Percentiles rank a stretch among this genome's conserved stretches.
Evolutionary conservation across 1,284 basidiomycete genomes (phyloP).

Genomic region (Rhodotorula sp.): DNA sequence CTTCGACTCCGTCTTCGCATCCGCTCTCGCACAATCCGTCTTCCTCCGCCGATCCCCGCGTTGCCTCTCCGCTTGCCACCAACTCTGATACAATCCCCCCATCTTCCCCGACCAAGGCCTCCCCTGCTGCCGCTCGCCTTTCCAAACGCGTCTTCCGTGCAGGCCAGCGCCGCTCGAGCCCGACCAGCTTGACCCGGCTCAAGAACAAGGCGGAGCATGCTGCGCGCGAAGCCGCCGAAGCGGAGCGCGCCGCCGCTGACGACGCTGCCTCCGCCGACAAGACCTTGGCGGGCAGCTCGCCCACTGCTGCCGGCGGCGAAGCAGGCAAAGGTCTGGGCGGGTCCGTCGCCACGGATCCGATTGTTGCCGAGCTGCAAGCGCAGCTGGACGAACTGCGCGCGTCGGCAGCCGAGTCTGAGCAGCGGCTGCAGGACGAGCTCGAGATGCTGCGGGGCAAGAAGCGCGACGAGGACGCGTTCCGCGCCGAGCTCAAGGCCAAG

Average conservation of each 20-base stretch:
- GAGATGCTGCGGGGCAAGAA: slow-evolving; percentile 73
- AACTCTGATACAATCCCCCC: slow-evolving; percentile 3
- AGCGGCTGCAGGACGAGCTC: slow-evolving; percentile 69
- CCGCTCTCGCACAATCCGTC: slow-evolving; percentile 9
- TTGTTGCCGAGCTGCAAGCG: slow-evolving; percentile 70
- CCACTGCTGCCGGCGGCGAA: neutral
- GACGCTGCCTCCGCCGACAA: neutral
- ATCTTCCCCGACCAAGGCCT: slow-evolving; percentile 10
- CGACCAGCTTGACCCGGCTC: slow-evolving; percentile 37
- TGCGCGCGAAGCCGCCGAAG: slow-evolving; percentile 25
- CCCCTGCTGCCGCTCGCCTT: slow-evolving; percentile 14
- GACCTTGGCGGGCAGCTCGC: neutral
- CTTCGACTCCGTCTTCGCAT: slow-evolving; percentile 20
- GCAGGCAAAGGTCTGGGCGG: neutral
- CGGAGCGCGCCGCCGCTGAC: slow-evolving; percentile 7
- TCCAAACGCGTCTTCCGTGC: slow-evolving; percentile 42
- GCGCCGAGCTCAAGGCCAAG: slow-evolving; percentile 74
- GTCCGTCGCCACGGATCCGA: slow-evolving; percentile 35
- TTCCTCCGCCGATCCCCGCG: neutral
- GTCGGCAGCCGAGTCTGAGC: slow-evolving; percentile 59
- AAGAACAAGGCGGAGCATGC: slow-evolving; percentile 29
- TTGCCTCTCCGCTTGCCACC: slow-evolving; percentile 12
- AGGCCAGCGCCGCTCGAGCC: slow-evolving; percentile 44
- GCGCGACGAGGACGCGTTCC: slow-evolving; percentile 76
- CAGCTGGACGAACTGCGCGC: slow-evolving; percentile 72